Evolutionary conservation across 148 eudicot genomes (phyloP).

Genomic region (Chenopodium suecicum): DNA sequence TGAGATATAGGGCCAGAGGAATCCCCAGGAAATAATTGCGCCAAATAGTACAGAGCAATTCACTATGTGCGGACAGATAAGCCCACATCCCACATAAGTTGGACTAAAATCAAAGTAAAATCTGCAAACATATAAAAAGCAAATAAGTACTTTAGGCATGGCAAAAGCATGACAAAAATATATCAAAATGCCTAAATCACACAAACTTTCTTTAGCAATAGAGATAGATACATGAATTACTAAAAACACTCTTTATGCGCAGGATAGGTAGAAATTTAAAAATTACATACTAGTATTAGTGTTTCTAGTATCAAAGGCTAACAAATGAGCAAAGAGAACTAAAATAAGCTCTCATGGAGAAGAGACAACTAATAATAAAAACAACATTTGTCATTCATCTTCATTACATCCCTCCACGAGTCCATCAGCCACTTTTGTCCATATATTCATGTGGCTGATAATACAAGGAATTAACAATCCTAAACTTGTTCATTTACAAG

Average conservation of each 20-base stretch:
- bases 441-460: neutral
- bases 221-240: neutral
- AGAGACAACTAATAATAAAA: neutral
- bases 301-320: neutral
- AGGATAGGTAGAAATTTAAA: neutral
- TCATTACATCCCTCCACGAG: neutral
- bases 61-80: conserved; percentile 95
- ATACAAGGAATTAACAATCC: neutral
- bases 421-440: neutral
- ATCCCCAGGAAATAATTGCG: conserved; percentile 92
- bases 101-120: conserved; percentile 97
- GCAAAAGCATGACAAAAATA: neutral
- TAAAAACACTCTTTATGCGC: neutral
- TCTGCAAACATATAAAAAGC: conserved; percentile 42
- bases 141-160: conserved; percentile 1
- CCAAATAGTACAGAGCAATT: conserved; percentile 92
- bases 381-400: neutral
- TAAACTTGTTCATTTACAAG: neutral
- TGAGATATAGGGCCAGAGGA: conserved; percentile 94
- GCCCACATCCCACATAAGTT: conserved; percentile 97
- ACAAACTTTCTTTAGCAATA: neutral
- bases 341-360: neutral
- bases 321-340: neutral
- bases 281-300: neutral
- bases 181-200: neutral